Percentiles rank a stretch among this genome's conserved stretches.
phyloP scores from a whole-genome alignment of 192 early-diverging fungal species.

The Coemansia sp. region DNA sequence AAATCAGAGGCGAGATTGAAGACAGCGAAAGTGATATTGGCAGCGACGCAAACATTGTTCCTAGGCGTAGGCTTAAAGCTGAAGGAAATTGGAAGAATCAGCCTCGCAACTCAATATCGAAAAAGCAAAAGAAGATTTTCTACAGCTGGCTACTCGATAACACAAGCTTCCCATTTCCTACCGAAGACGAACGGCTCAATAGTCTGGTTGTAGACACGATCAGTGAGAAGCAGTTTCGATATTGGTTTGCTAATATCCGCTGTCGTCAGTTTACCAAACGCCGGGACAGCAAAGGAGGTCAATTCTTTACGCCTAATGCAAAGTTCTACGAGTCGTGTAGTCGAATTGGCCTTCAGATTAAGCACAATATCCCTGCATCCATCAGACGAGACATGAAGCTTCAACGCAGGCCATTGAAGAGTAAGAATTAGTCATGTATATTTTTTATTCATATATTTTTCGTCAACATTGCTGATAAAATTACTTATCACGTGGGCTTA shows the following conservation, averaged over 20 bases:
- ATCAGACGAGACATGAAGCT: constrained; percentile 15
- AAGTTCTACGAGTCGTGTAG: constrained; percentile 42
- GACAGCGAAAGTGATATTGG: constrained; percentile 11
- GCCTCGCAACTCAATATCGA: constrained; percentile 38
- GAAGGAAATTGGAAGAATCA: constrained; percentile 28
- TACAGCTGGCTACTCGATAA: constrained; percentile 38
- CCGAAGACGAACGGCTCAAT: constrained; percentile 23
- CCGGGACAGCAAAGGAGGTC: constrained; percentile 15
- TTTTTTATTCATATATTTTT: not conserved
- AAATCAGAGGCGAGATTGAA: not conserved
- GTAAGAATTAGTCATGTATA: not conserved
- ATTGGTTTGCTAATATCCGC: constrained; percentile 50
- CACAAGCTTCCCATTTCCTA: constrained; percentile 27
- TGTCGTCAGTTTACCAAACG: constrained; percentile 42
- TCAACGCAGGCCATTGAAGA: constrained; percentile 6
- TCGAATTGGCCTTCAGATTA: constrained; percentile 20
- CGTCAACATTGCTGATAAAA: too few relatives aligned
- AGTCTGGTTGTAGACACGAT: constrained; percentile 21
- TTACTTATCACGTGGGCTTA: not conserved
- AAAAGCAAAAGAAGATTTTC: constrained; percentile 27
- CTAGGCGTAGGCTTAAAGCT: not conserved
- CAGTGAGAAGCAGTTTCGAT: constrained; percentile 35
- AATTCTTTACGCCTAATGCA: constrained; percentile 37
- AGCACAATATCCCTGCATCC: constrained; percentile 15
- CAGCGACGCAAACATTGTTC: not conserved